Percentiles rank a stretch among this genome's conserved stretches.
phyloP scores from a whole-genome alignment of 805 yeast species.

The Candida sphagnicola region DNA sequence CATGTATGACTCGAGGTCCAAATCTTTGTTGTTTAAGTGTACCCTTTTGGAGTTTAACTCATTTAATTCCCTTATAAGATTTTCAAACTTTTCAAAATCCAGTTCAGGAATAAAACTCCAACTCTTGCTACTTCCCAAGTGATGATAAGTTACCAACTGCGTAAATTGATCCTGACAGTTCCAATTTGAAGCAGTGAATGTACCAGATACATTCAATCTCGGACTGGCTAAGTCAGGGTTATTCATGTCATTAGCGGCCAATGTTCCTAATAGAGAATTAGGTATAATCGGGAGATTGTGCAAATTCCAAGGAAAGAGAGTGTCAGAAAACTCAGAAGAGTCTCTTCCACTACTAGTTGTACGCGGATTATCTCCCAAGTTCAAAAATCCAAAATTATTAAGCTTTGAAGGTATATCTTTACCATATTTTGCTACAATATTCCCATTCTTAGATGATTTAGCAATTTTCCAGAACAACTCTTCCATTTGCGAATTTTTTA shows the following conservation, averaged over 20 bases:
- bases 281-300: slow-evolving; percentile 50
- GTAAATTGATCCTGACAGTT: slow-evolving; percentile 57
- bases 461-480: slow-evolving; percentile 41
- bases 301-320: slow-evolving; percentile 50
- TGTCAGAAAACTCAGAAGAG: not conserved
- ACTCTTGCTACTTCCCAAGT: slow-evolving; percentile 49
- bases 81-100: slow-evolving; percentile 50
- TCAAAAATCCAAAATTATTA: slow-evolving; percentile 1
- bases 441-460: slow-evolving; percentile 13
- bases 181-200: slow-evolving; percentile 57
- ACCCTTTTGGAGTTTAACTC: slow-evolving; percentile 9
- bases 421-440: slow-evolving; percentile 1
- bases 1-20: slow-evolving; percentile 11
- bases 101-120: slow-evolving; percentile 65
- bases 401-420: slow-evolving; percentile 5
- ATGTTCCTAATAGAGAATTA: slow-evolving; percentile 43
- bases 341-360: not conserved
- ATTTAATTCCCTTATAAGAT: slow-evolving; percentile 22
- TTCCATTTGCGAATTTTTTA: slow-evolving; percentile 19
- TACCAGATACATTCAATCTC: slow-evolving; percentile 47
- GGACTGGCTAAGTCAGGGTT: slow-evolving; percentile 44
- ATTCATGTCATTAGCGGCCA: slow-evolving; percentile 38
- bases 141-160: slow-evolving; percentile 49
- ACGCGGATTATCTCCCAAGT: slow-evolving; percentile 26
- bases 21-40: slow-evolving; percentile 15